Base-by-base conservation (phyloP, 306 rosid genomes). In the Rubus idaeus region DNA sequence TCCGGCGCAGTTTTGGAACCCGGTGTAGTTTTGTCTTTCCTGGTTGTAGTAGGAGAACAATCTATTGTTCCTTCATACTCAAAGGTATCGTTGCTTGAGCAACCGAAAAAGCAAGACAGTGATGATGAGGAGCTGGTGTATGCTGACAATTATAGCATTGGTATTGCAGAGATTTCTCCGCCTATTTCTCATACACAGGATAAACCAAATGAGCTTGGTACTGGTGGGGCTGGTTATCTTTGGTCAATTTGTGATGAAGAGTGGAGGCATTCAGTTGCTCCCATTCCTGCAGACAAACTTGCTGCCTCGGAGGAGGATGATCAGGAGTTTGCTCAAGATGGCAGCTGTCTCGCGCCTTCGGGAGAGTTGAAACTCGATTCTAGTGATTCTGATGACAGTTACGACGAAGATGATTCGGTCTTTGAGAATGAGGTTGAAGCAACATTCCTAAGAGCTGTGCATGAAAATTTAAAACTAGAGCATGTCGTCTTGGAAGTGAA, bases 251-350 rank as follows among this genome's bases (percentile, higher is more conserved):
- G 86, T 87, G 99, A 95, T 82, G 97, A 95, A 80, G 97, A 91
- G 79, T 95, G 97, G 99, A 89, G 88, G 90, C 97, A 92, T 75
- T 95, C 97, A 60, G 90, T 95, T 81, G 99, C 99, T 4, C 97
- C 94, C 67, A 87, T 95, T 83, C 91, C 97, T 57, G 85, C 88
- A 40, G 91, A 92, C 85, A 92, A 90, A 84, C 86, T 90, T 79
- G 76, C 84, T 79, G 80, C 83, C 16, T 60, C 81, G 57, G 93
- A 92, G 77, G 90, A 92, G 56, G 20, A 14, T 80, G 96, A 89
- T 62, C 55, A 83, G 77, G 95, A 88, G 74, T 82, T 85, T 35
- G 74, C 80, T 79, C 84, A 71, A 46, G 93, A 89, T 89, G 91
- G 82, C 68, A 76, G 82, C 73, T 21, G 82, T 81, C 90, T 92